Conservation (phyloP, 1,284 basidiomycete species). For the Sanguinoderma infundibulare region DNA sequence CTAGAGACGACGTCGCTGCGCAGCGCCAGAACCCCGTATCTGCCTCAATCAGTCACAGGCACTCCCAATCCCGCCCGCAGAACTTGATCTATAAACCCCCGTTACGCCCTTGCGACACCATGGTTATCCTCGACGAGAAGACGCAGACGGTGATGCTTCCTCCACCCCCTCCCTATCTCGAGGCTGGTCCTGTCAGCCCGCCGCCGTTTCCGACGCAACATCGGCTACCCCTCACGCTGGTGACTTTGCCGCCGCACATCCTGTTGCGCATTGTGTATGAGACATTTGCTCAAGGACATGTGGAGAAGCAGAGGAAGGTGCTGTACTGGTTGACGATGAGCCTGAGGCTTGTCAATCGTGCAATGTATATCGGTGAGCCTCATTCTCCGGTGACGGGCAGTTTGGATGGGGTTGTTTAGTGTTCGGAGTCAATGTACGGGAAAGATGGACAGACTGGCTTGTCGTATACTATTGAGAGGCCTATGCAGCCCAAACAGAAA, state of each 20-base stretch:
- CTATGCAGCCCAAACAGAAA: too few species aligned
- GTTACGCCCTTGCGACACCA: slow-evolving; percentile 20
- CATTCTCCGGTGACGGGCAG: neutral
- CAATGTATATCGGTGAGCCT: slow-evolving; percentile 65
- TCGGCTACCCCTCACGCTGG: slow-evolving; percentile 34
- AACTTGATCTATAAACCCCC: slow-evolving; percentile 17
- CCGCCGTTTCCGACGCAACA: slow-evolving; percentile 39
- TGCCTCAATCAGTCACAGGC: slow-evolving; percentile 18
- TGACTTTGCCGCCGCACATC: slow-evolving; percentile 56
- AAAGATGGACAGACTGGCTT: neutral
- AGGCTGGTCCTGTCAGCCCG: slow-evolving; percentile 29
- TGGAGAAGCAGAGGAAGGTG: slow-evolving; percentile 61
- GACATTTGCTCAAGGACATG: slow-evolving; percentile 53
- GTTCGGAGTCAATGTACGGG: neutral
- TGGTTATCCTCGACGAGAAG: slow-evolving; percentile 62
- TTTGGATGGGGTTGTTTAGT: too few species aligned
- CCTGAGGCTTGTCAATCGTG: slow-evolving; percentile 65
- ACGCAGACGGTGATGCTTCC: slow-evolving; percentile 40
- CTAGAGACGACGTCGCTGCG: slow-evolving; percentile 21
- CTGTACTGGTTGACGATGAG: slow-evolving; percentile 70
- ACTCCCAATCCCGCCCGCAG: slow-evolving; percentile 5
- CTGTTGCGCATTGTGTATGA: slow-evolving; percentile 66
- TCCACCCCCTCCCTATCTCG: slow-evolving; percentile 48
- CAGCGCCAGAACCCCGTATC: slow-evolving; percentile 20
- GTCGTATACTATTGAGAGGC: neutral